Percentiles rank a stretch among this genome's conserved stretches.
Evolutionary conservation across 2,329 filamentous ascomycete genomes (phyloP).

Genomic region (Monosporascus sp.): DNA sequence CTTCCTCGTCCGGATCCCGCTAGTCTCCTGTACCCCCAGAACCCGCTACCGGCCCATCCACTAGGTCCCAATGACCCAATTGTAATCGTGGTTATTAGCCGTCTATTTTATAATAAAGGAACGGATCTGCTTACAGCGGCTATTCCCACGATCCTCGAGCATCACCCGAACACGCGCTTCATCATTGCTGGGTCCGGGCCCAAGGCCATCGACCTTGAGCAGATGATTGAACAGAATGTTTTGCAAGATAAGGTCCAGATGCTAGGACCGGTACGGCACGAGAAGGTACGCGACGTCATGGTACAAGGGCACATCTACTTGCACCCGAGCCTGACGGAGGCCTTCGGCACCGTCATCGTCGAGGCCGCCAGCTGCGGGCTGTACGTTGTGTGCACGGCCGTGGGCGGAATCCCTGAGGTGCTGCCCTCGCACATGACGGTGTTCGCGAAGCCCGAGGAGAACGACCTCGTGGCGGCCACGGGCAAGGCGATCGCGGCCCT

Average conservation of each 20-base stretch:
- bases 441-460: slow-evolving; percentile 94
- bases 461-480: slow-evolving; percentile 86
- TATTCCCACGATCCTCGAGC: slow-evolving; percentile 84
- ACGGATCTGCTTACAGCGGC: slow-evolving; percentile 95
- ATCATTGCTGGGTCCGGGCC: slow-evolving; percentile 94
- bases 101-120: slow-evolving; percentile 97
- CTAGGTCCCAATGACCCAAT: slow-evolving; percentile 81
- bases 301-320: slow-evolving; percentile 94
- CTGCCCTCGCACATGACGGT: slow-evolving; percentile 95
- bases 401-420: slow-evolving; percentile 95
- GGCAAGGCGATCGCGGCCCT: slow-evolving; percentile 83
- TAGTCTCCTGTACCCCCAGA: slow-evolving; percentile 33
- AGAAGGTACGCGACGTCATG: slow-evolving; percentile 97
- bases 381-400: slow-evolving; percentile 93
- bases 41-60: slow-evolving; percentile 54
- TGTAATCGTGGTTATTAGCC: slow-evolving; percentile 94
- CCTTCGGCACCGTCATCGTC: slow-evolving; percentile 96
- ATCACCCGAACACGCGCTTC: slow-evolving; percentile 89
- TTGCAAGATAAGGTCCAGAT: slow-evolving; percentile 91
- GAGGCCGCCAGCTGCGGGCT: slow-evolving; percentile 93
- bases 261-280: slow-evolving; percentile 86
- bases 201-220: slow-evolving; percentile 95
- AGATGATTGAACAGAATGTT: slow-evolving; percentile 94
- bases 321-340: slow-evolving; percentile 90
- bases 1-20: slow-evolving; percentile 41